phyloP scores from a whole-genome alignment of 177 flowering plant species.

The Vitis hybrid region DNA sequence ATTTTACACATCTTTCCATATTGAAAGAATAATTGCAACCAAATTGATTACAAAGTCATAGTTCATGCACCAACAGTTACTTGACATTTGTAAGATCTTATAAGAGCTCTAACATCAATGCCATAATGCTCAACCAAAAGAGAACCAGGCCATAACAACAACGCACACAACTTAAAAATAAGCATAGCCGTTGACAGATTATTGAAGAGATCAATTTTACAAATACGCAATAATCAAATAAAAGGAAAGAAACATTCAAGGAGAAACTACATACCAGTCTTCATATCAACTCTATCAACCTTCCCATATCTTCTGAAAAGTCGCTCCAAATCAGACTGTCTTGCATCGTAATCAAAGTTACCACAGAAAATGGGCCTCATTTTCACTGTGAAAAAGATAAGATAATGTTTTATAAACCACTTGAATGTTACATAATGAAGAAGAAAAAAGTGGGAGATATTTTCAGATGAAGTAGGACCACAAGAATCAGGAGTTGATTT shows the following conservation, averaged over 20 bases:
- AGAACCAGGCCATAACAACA: not conserved
- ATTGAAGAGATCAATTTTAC: not conserved
- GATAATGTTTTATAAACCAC: not conserved
- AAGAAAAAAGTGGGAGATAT: not conserved
- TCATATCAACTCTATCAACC: constrained; percentile 95
- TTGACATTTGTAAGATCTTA: too few species aligned
- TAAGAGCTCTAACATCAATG: not conserved
- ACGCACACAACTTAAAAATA: not conserved
- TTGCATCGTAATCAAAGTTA: constrained; percentile 86
- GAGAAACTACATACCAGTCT: constrained; percentile 64
- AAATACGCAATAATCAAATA: not conserved
- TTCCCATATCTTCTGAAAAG: constrained; percentile 86
- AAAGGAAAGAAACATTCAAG: not conserved
- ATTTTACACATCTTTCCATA: too few species aligned
- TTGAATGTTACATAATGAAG: not conserved
- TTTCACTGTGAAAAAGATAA: constrained; percentile 20
- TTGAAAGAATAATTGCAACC: too few species aligned
- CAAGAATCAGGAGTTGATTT: too few species aligned
- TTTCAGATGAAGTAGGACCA: too few species aligned
- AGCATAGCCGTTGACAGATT: not conserved
- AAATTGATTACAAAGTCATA: too few species aligned
- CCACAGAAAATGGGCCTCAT: constrained; percentile 96
- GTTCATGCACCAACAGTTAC: too few species aligned
- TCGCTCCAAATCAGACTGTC: constrained; percentile 84
- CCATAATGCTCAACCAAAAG: not conserved